Conservation (phyloP, 2,329 filamentous ascomycete genomes). For the Penicillium vulpinum region DNA sequence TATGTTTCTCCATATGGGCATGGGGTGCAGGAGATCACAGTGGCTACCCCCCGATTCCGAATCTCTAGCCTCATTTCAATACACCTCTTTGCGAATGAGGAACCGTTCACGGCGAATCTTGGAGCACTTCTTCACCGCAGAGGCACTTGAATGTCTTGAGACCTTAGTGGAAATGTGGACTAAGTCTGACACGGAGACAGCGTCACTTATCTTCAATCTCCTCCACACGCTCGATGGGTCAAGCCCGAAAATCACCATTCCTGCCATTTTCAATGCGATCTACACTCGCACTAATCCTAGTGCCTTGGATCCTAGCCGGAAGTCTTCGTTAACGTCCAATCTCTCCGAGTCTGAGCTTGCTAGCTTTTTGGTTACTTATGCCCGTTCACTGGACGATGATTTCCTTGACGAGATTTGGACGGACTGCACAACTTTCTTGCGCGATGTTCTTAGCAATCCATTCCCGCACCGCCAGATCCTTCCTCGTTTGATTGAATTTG, state of each 20-base stretch:
- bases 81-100: constrained; percentile 86
- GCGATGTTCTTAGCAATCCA: constrained; percentile 86
- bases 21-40: constrained; percentile 67
- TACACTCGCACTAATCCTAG: constrained; percentile 88
- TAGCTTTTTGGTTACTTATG: constrained; percentile 86
- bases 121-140: constrained; percentile 88
- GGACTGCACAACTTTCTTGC: constrained; percentile 87
- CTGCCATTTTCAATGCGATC: constrained; percentile 91
- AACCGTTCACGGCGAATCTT: constrained; percentile 84
- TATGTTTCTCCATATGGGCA: constrained; percentile 92
- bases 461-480: constrained; percentile 92
- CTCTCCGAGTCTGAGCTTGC: constrained; percentile 81
- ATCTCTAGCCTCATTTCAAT: constrained; percentile 79
- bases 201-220: constrained; percentile 74
- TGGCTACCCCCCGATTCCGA: constrained; percentile 58
- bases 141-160: constrained; percentile 90
- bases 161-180: constrained; percentile 85
- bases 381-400: constrained; percentile 87
- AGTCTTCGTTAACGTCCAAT: constrained; percentile 84
- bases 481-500: constrained; percentile 82
- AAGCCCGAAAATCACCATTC: constrained; percentile 85
- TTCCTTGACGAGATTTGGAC: constrained; percentile 98
- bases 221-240: constrained; percentile 90
- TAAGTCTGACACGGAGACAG: constrained; percentile 52
- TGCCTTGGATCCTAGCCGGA: constrained; percentile 74